phyloP scores from a whole-genome alignment of 2,329 filamentous ascomycete species.

The Xylariaceae sp. region DNA sequence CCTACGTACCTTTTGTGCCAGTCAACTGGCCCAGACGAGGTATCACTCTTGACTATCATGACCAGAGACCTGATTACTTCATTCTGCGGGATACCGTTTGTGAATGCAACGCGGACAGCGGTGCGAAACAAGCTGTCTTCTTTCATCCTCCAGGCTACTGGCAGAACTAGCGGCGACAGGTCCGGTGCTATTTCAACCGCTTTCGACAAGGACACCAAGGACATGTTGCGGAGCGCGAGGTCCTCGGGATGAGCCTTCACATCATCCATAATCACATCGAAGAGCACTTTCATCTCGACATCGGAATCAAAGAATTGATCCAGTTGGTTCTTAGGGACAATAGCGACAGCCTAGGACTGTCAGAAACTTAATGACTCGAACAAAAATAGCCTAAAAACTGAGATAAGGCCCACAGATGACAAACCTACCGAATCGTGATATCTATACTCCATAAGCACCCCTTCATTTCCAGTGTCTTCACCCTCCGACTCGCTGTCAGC shows the following conservation, averaged over 20 bases:
- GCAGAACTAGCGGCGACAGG: not conserved
- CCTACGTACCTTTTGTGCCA: conserved; percentile 20
- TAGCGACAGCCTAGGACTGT: conserved; percentile 7
- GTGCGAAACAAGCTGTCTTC: conserved; percentile 7
- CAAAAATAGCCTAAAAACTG: not conserved
- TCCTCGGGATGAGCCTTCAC: not conserved
- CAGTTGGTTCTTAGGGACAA: conserved; percentile 10
- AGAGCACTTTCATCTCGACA: conserved; percentile 3
- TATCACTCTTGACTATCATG: conserved; percentile 3
- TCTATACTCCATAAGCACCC: conserved; percentile 7
- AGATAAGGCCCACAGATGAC: not conserved
- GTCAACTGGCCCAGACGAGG: not conserved
- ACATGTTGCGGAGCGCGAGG: not conserved
- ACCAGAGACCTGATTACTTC: conserved; percentile 1
- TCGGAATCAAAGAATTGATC: conserved; percentile 11
- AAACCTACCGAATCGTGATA: conserved; percentile 22
- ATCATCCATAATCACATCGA: conserved; percentile 5
- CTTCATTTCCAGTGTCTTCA: conserved; percentile 14
- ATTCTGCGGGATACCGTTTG: not conserved
- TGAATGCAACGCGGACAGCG: conserved; percentile 8
- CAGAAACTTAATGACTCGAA: not conserved
- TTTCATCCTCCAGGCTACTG: conserved; percentile 6
- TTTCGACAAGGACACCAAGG: not conserved
- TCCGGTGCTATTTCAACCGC: not conserved
- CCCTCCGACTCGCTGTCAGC: conserved; percentile 20